Evolutionary conservation across 805 yeast species (phyloP), one percentile per base, ranked within the genome.

Genomic region (Naumovozyma castellii): DNA sequence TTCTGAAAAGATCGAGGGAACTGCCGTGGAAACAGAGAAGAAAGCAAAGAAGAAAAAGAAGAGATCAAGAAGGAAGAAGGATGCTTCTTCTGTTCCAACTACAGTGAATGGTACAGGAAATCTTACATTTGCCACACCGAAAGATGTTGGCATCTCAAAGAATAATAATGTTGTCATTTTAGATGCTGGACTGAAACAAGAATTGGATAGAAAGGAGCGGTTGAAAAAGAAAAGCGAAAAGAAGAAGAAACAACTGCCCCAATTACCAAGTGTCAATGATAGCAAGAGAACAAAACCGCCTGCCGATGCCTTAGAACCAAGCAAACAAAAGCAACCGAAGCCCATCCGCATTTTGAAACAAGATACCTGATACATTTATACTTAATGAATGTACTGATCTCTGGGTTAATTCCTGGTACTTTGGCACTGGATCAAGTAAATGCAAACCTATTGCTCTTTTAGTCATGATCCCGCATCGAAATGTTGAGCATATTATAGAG

Each of bases 121-220:
- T 22, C 27, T 22, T 10, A 6, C 27, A 22, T 22, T 22, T 22
- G 6, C 27, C 27, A 22, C 6, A 10, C n/a, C 27, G 5, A 29
- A 32, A 14, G 36, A 39, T 30, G 37, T 18, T 5, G 13, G n/a
- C 14, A 15, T 28, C 12, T n/a, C 9, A 13, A 18, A 36, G 14
- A 54, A 53, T 35, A 49, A 54, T 14, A 56, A 56, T 34, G 44
- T 53, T 8, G 61, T 57, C 2, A 56, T 58, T 2, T 40, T 58
- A 15, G 63, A 56, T 32, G 61, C 55, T 12, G 62, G 61, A 14
- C 61, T 61, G 10, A 53, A 50, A 36, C 56, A 46, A 42, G 59
- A 56, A 31, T 33, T 58, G 30, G 54, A 50, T 36, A 51, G 54
- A 40, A 45, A 59, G 34, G 53, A 49, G 32, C 51, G 49, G 32